A percentile compares a stretch with the other conserved stretches of the same genome.
Evolutionary conservation across 1,139 yeast genomes (phyloP).

Genomic region (Geotrichum armillariae): DNA sequence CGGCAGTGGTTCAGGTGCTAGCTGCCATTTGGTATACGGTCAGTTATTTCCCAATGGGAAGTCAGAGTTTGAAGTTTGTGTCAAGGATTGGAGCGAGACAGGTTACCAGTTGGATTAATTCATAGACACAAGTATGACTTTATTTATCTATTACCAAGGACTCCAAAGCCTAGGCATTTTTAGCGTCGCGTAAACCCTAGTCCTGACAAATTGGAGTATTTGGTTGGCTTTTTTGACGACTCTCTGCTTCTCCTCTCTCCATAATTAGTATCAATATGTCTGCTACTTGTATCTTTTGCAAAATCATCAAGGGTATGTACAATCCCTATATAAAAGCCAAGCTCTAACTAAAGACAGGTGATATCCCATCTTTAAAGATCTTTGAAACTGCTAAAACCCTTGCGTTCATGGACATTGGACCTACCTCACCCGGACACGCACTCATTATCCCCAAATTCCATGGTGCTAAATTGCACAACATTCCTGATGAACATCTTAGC

Average conservation of each 20-base stretch:
- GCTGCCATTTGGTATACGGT: conserved; percentile 90
- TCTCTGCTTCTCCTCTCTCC: no score
- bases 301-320: conserved; percentile 72
- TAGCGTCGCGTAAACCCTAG: no score
- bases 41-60: conserved; percentile 94
- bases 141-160: no score
- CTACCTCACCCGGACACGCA: conserved; percentile 85
- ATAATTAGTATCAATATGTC: no score
- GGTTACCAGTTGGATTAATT: conserved; percentile 46
- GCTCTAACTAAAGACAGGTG: conserved; percentile 48
- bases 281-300: conserved; percentile 78
- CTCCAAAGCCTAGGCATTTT: no score
- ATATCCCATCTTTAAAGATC: conserved; percentile 86
- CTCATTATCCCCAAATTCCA: conserved; percentile 88
- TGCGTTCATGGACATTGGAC: conserved; percentile 90
- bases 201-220: no score
- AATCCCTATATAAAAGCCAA: not conserved
- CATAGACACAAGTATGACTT: conserved; percentile 28
- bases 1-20: conserved; percentile 73
- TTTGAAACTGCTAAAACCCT: conserved; percentile 76
- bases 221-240: no score
- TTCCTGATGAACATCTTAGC: conserved; percentile 85
- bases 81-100: conserved; percentile 78
- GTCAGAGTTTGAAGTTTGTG: conserved; percentile 79
- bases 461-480: conserved; percentile 86